Evolutionary conservation across 176 grass and related monocot genomes (phyloP).

Genomic region (Oryza meyeriana): DNA sequence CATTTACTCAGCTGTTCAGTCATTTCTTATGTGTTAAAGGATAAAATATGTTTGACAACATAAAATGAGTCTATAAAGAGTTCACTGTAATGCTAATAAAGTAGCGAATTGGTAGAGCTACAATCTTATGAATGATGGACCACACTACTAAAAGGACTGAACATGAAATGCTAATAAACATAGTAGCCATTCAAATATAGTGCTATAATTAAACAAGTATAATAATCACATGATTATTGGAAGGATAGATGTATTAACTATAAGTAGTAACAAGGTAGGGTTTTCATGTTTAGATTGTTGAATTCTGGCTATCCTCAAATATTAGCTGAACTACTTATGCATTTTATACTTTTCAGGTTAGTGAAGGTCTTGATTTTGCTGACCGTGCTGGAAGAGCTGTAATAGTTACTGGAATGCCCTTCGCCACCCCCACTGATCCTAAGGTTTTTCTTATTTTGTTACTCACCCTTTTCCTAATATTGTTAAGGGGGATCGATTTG

Average conservation of each 20-base stretch:
- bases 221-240: not conserved
- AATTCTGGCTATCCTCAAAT: slow-evolving; percentile 10
- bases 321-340: not conserved
- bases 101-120: not conserved
- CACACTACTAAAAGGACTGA: slow-evolving; percentile 1
- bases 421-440: slow-evolving; percentile 75
- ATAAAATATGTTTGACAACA: not conserved
- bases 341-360: slow-evolving; percentile 65
- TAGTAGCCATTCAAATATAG: not conserved
- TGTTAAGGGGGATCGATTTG: not conserved
- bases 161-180: slow-evolving; percentile 14
- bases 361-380: slow-evolving; percentile 99
- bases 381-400: slow-evolving; percentile 95
- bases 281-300: slow-evolving; percentile 12
- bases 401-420: slow-evolving; percentile 91
- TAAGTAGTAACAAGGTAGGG: slow-evolving; percentile 13
- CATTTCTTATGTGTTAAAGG: not conserved
- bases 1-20: slow-evolving; percentile 17
- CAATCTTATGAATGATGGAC: slow-evolving; percentile 6
- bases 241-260: not conserved
- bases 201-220: not conserved
- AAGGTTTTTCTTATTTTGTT: slow-evolving; percentile 59
- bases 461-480: not conserved
- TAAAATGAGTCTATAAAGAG: not conserved
- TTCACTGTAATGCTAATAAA: not conserved